phyloP scores from a whole-genome alignment of 495 filamentous ascomycete genomes.

The Penicillium pulvis region DNA sequence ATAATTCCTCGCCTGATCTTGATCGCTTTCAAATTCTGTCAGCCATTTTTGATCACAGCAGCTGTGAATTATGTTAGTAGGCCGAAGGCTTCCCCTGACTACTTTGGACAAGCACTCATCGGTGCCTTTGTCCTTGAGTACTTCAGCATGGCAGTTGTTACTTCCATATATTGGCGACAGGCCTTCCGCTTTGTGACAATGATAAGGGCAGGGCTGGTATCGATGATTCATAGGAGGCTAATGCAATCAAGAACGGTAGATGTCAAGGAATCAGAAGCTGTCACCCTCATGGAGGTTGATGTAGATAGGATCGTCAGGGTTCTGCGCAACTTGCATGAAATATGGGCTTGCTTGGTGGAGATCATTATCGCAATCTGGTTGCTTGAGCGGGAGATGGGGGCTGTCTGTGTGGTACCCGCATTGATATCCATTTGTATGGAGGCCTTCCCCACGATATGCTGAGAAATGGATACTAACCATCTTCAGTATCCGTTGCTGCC shows the following conservation, averaged over 20 bases:
- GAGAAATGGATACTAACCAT: background rate
- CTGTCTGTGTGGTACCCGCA: background rate
- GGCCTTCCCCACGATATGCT: background rate
- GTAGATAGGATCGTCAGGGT: constrained; percentile 3
- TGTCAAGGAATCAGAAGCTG: constrained; percentile 1
- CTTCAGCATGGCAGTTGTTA: constrained; percentile 2
- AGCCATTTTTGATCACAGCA: constrained; percentile 9
- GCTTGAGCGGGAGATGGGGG: background rate
- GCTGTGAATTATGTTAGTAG: background rate
- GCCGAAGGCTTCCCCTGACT: too few species aligned
- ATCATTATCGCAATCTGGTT: constrained; percentile 2
- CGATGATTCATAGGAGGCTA: background rate
- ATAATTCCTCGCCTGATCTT: constrained; percentile 5
- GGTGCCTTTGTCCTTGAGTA: constrained; percentile 4
- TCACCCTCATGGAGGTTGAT: constrained; percentile 7
- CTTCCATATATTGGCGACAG: constrained; percentile 4
- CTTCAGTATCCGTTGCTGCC: background rate
- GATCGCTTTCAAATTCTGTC: constrained; percentile 7
- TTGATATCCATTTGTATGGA: background rate
- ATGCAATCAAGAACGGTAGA: background rate
- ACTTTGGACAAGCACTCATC: background rate
- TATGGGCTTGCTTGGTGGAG: constrained; percentile 2
- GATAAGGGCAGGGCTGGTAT: background rate
- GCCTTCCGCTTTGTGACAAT: constrained; percentile 3
- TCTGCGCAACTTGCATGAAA: constrained; percentile 1